Evolutionary conservation across 1,139 yeast genomes (phyloP), one percentile per base, ranked within the genome.

Genomic region (Nematodospora anomalae): DNA sequence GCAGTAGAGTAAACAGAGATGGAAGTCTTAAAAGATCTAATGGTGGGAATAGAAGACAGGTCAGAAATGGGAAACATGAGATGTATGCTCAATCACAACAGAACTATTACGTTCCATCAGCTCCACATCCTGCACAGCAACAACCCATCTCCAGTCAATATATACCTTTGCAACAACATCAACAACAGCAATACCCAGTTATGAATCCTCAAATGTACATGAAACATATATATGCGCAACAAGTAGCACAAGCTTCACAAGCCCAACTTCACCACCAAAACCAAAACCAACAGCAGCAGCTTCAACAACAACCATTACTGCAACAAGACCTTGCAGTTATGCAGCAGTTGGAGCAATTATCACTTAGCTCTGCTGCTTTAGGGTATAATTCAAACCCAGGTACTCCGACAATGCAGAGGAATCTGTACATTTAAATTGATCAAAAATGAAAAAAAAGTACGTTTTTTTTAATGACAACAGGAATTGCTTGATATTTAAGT

Each of bases 301-400:
- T 38, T 23, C 50, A 42, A 28, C 51, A 44, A 15, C 47, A 40
- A 16, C 49, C 43, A 22, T 47, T 38, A 28, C 49, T 44, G 27
- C 59, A 55, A 16, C 67, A 62, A 37, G 71, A 64, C 36, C 43
- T 55, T 33, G 60, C 58, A 5, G 71, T 69, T 7, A 67, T 71
- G 74, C 71, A 67, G 47, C 77, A 71, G 46, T 67, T 72, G 50
- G 76, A 72, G 47, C 75, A 70, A 45, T 55, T 72, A 34, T 69
- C 76, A 2, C 53, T 72, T 41, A 69, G 73, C 39, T 70, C 76
- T 3, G 77, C 74, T 4, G 76, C 76, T 2, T 52, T 71, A 59
- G 77, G 76, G 2, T 72, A 71, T 45, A 64, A 64, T 40, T 67
- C 75, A 8, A 68, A 64, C 37, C 76, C 76, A 6, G 71, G 72